These are phyloP conservation scores for Plenodomus lindquistii DNA, from an alignment of 2,329 filamentous ascomycete species.

Conservation along the genomic window DNA sequence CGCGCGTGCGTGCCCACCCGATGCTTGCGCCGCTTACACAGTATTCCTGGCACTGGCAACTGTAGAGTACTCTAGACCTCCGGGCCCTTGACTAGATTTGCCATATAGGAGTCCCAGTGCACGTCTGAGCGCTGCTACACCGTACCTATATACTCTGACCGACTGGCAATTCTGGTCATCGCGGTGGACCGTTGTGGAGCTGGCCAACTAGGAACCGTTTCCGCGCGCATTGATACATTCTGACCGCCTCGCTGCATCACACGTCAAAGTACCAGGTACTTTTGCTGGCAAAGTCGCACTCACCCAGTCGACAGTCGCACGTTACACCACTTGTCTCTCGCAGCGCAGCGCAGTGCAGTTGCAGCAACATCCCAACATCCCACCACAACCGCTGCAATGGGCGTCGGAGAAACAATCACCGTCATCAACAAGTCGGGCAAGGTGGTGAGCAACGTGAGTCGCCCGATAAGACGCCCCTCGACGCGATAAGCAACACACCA, in stretches of 20 bases:
- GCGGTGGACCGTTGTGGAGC: constrained; percentile 29
- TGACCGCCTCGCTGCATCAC: constrained; percentile 32
- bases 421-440: constrained; percentile 92
- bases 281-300: constrained; percentile 12
- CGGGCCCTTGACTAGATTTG: not conserved
- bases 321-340: constrained; percentile 23
- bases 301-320: constrained; percentile 19
- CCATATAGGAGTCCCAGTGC: too few relatives aligned
- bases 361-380: constrained; percentile 17
- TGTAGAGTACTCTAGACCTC: not conserved
- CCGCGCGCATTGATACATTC: constrained; percentile 33
- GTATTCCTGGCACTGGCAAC: too few relatives aligned
- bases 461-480: constrained; percentile 8
- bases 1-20: constrained; percentile 10
- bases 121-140: constrained; percentile 6
- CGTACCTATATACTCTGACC: not conserved
- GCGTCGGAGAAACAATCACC: constrained; percentile 73
- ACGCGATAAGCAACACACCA: constrained; percentile 11
- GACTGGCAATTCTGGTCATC: constrained; percentile 11
- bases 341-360: constrained; percentile 25
- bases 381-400: constrained; percentile 28
- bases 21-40: constrained; percentile 3
- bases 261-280: constrained; percentile 18
- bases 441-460: constrained; percentile 80
- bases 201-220: constrained; percentile 20